A percentile compares a stretch with the other conserved stretches of the same genome.
Conservation (phyloP, 2,329 filamentous ascomycete genomes). For the Elsinoe fawcettii region DNA sequence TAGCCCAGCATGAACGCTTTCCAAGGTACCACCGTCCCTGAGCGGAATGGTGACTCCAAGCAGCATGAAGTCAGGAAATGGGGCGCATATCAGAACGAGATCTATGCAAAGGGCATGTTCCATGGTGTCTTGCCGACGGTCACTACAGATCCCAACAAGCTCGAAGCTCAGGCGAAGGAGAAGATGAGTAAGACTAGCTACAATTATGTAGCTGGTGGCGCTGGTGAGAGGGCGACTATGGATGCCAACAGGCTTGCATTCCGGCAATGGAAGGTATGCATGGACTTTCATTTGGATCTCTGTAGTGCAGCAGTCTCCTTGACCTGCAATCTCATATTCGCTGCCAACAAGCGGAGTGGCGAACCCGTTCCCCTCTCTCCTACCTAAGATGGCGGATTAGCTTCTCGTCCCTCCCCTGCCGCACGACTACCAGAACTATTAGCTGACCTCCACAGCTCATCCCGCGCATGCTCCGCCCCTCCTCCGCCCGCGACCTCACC, state of each 20-base stretch:
- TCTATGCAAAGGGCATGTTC: slow-evolving; percentile 48
- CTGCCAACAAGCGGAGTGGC: too few species aligned
- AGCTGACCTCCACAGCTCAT: background rate
- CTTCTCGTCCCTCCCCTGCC: too few species aligned
- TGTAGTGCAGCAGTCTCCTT: too few species aligned
- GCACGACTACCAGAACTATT: too few species aligned
- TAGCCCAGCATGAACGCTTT: slow-evolving; percentile 15
- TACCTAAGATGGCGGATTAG: too few species aligned
- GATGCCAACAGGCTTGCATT: slow-evolving; percentile 54
- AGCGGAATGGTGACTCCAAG: background rate
- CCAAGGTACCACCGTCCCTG: slow-evolving; percentile 12
- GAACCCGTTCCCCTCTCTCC: too few species aligned
- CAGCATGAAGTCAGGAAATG: slow-evolving; percentile 26
- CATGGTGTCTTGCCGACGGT: slow-evolving; percentile 42
- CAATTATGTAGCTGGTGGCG: slow-evolving; percentile 56
- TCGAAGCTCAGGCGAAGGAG: slow-evolving; percentile 49
- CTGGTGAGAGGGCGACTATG: slow-evolving; percentile 54
- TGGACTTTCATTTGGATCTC: too few species aligned
- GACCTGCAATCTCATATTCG: too few species aligned
- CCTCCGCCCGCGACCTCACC: slow-evolving; percentile 17
- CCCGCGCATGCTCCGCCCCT: slow-evolving; percentile 10
- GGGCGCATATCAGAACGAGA: slow-evolving; percentile 39
- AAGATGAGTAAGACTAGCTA: slow-evolving; percentile 44
- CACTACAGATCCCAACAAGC: slow-evolving; percentile 51
- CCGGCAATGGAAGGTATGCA: slow-evolving; percentile 39